Evolutionary conservation across 352 stramenopile genomes (phyloP), one percentile per base, ranked within the genome.

Genomic region (Globisporangium radiosum): DNA sequence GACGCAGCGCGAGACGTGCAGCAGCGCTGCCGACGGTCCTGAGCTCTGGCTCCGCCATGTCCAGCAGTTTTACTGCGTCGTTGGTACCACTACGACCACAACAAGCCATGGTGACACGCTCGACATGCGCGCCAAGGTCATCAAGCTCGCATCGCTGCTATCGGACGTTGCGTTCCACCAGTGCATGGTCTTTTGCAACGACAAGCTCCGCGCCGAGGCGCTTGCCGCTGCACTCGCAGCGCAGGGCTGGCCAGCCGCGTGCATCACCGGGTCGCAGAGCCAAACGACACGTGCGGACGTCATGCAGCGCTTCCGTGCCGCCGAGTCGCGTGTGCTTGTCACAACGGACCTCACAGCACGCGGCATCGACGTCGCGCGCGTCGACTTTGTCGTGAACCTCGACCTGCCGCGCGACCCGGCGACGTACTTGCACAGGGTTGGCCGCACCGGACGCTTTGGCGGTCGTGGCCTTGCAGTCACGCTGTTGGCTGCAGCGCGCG

Each of bases 111-210:
- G 13, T 3, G 70, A 75, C 17, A 56, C 49, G 15, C 57, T 86
- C 36, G 64, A 74, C 47, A 76, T 90, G 59, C 77, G 73, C 40
- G 45, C 68, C 4, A 92, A 91, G 50, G 65, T 91, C 54, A 66
- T 80, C 36, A 69, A 68, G 54, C 66, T 92, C 17, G 72, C 68
- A 38, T 47, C 57, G 25, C 62, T 92, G 38, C 76, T 92, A 7
- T 76, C 83, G 4, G 75, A 88, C 54, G 71, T 91, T 47, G 60
- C 74, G 43, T 92, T 92, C 59, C 72, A 76, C 43, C 80, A 92
- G 62, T 90, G 83, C 60, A 90, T 92, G 56, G 81, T 90, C 40
- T 92, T 92, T 57, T 91, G 78, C 68, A 92, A 92, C 67, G 83
- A 90, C 68, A 92, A 90, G 68, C 79, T 88, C 55, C 73, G 80